Conservation (phyloP, 495 filamentous ascomycete species). For the Xylaria curta region DNA sequence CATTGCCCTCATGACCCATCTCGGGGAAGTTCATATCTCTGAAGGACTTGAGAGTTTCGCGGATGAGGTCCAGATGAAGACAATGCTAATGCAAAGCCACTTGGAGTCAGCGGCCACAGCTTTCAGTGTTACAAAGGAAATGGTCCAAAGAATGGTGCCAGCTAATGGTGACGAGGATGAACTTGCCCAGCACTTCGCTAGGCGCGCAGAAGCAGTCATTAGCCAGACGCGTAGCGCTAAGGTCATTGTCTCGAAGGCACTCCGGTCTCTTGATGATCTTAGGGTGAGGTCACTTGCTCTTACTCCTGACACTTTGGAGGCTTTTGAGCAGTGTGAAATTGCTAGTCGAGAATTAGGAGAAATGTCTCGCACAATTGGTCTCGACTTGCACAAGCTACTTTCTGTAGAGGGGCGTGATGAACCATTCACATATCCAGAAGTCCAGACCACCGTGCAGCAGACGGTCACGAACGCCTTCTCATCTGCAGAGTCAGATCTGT, state of each 20-base stretch:
- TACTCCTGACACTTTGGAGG: constrained; percentile 58
- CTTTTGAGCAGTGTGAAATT: constrained; percentile 63
- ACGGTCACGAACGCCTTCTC: constrained; percentile 58
- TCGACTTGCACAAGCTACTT: constrained; percentile 67
- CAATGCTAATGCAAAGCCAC: constrained; percentile 76
- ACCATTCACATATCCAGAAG: constrained; percentile 68
- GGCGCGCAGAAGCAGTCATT: constrained; percentile 73
- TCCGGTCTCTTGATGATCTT: constrained; percentile 78
- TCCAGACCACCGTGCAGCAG: constrained; percentile 65
- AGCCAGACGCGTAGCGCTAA: constrained; percentile 81
- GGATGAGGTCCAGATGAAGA: constrained; percentile 76
- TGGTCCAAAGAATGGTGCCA: constrained; percentile 70
- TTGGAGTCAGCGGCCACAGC: constrained; percentile 78
- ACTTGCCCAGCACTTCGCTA: constrained; percentile 68
- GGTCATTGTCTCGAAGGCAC: constrained; percentile 80
- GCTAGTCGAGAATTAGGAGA: constrained; percentile 70
- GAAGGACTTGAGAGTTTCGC: constrained; percentile 77
- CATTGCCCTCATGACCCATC: constrained; percentile 83
- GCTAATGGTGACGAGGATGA: constrained; percentile 62
- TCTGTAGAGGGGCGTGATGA: constrained; percentile 76
- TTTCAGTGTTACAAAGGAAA: constrained; percentile 64
- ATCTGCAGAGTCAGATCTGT: constrained; percentile 63
- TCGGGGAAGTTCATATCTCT: constrained; percentile 80
- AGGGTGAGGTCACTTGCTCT: constrained; percentile 79
- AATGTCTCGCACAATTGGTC: constrained; percentile 70